Evolutionary conservation across 2,329 filamentous ascomycete species (phyloP).

Genomic region (Claviceps quebecensis): DNA sequence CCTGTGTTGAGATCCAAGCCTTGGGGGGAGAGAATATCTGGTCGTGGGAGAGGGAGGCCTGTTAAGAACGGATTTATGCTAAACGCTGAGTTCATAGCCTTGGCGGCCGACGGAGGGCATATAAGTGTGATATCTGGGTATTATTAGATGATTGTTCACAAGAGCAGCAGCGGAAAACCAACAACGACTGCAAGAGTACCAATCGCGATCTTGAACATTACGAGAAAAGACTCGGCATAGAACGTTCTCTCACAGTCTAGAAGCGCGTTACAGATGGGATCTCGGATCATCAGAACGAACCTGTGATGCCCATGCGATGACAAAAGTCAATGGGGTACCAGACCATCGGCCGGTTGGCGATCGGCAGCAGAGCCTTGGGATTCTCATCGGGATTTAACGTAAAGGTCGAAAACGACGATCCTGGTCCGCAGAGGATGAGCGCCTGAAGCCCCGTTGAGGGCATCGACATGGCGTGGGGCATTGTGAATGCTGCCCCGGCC

Average conservation of each 20-base stretch:
- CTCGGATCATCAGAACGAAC: conserved; percentile 29
- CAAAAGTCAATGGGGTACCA: conserved; percentile 84
- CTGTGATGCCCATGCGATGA: conserved; percentile 64
- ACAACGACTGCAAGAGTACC: neutral
- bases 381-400: conserved; percentile 67
- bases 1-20: conserved; percentile 71
- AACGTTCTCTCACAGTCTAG: neutral
- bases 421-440: conserved; percentile 69
- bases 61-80: conserved; percentile 69
- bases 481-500: conserved; percentile 17
- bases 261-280: neutral
- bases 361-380: conserved; percentile 68
- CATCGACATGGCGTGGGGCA: conserved; percentile 65
- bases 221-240: neutral
- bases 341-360: conserved; percentile 77
- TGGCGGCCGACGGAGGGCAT: conserved; percentile 49
- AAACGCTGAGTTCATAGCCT: conserved; percentile 54
- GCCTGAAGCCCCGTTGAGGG: conserved; percentile 68
- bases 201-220: neutral
- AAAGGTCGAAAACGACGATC: conserved; percentile 70
- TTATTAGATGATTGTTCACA: neutral
- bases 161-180: no score
- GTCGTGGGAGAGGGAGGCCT: conserved; percentile 55
- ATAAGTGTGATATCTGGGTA: conserved; percentile 45
- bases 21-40: conserved; percentile 62